phyloP scores from a whole-genome alignment of 768 basidiomycete species.

The Floccularia luteovirens region DNA sequence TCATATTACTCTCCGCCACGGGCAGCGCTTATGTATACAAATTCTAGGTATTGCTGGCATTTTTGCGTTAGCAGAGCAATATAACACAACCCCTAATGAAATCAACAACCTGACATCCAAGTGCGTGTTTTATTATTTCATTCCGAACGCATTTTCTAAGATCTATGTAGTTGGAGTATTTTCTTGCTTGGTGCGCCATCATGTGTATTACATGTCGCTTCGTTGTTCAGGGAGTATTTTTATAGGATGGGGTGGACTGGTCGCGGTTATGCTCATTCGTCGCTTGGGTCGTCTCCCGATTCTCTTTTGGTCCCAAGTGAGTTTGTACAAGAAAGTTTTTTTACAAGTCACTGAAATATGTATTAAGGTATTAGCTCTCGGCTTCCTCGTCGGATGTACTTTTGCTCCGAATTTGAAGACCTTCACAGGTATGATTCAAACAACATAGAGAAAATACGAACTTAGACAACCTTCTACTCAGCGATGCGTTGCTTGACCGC shows the following conservation, averaged over 20 bases:
- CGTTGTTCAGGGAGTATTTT: neutral
- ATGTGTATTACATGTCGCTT: slow-evolving; percentile 3
- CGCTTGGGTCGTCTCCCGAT: slow-evolving; percentile 59
- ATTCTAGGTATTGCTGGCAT: slow-evolving; percentile 48
- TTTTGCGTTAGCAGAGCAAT: slow-evolving; percentile 51
- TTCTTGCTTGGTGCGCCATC: slow-evolving; percentile 41
- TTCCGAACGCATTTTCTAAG: slow-evolving; percentile 7
- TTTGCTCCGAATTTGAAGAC: slow-evolving; percentile 49
- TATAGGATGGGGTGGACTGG: slow-evolving; percentile 52
- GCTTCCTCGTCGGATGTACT: slow-evolving; percentile 37
- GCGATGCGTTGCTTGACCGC: slow-evolving; percentile 54
- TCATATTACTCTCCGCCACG: neutral
- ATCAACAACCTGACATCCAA: slow-evolving; percentile 62
- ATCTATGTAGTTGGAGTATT: slow-evolving; percentile 52
- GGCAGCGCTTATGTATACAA: neutral
- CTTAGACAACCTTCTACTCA: slow-evolving; percentile 8
- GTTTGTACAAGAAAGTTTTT: too few species aligned
- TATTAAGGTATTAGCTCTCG: slow-evolving; percentile 45
- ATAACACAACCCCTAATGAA: slow-evolving; percentile 42
- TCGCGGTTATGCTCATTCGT: slow-evolving; percentile 58
- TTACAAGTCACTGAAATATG: neutral
- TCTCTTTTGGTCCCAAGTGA: slow-evolving; percentile 65
- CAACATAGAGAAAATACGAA: neutral
- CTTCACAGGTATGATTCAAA: slow-evolving; percentile 37
- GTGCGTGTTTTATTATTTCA: slow-evolving; percentile 14